A percentile compares a stretch with the other conserved stretches of the same genome.
phyloP scores from a whole-genome alignment of 805 yeast species.

The Ogataea philodendri region DNA sequence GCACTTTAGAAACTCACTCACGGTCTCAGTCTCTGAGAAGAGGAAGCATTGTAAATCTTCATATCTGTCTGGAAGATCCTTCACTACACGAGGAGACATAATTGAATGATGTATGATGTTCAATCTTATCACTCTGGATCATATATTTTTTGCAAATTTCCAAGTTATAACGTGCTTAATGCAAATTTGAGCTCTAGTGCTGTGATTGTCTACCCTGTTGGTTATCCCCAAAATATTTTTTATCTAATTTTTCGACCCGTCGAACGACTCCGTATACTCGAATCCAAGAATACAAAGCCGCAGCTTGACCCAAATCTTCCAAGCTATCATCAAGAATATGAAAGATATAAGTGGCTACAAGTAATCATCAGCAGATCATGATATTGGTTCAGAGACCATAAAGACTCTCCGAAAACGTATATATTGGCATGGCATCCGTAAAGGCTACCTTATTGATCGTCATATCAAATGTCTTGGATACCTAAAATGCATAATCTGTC shows the following conservation, averaged over 20 bases:
- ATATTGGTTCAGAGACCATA: background rate
- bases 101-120: too few relatives aligned
- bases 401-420: too few relatives aligned
- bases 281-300: too few relatives aligned
- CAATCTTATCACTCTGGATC: background rate
- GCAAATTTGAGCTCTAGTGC: background rate
- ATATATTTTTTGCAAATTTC: background rate
- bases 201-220: slow-evolving; percentile 7
- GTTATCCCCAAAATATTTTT: slow-evolving; percentile 3
- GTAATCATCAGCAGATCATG: too few relatives aligned
- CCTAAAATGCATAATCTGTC: too few relatives aligned
- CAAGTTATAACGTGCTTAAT: background rate
- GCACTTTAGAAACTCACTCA: slow-evolving; percentile 24
- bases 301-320: too few relatives aligned
- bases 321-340: too few relatives aligned
- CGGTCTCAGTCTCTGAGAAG: slow-evolving; percentile 10
- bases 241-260: slow-evolving; percentile 6
- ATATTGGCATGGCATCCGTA: too few relatives aligned
- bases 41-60: slow-evolving; percentile 11
- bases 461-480: too few relatives aligned
- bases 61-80: slow-evolving; percentile 12
- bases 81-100: slow-evolving; percentile 1
- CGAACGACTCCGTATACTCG: too few relatives aligned
- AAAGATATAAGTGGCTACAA: too few relatives aligned
- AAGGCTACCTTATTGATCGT: too few relatives aligned